These are phyloP conservation scores for Phlebiopsis gigantea DNA, from an alignment of 768 basidiomycete genomes.

Conservation along the genomic window DNA sequence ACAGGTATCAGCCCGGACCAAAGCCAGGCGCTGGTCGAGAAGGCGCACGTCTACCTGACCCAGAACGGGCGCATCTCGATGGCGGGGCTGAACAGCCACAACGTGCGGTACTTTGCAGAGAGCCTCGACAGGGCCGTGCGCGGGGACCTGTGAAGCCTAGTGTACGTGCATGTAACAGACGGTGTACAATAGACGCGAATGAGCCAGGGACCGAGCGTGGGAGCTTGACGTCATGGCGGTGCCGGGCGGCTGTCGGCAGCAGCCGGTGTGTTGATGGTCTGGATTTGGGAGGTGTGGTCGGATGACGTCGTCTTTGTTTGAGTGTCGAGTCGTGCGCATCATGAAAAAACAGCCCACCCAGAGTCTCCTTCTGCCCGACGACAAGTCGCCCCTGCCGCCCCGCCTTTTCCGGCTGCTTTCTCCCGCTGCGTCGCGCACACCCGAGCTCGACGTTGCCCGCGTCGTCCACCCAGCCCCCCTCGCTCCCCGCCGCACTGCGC, in stretches of 20 bases:
- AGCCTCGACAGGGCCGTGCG: conserved; percentile 65
- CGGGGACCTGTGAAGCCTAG: conserved; percentile 30
- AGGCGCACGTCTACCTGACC: conserved; percentile 83
- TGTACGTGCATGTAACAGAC: neutral
- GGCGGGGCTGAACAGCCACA: conserved; percentile 82
- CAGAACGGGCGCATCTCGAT: conserved; percentile 88
- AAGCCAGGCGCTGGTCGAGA: conserved; percentile 60
- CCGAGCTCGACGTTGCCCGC: conserved; percentile 12
- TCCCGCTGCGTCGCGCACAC: neutral
- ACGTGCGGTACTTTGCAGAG: conserved; percentile 72
- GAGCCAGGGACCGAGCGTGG: conserved; percentile 10
- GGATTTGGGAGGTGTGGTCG: conserved; percentile 5
- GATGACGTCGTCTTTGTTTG: conserved; percentile 13
- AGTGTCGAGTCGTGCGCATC: conserved; percentile 8
- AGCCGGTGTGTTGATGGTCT: conserved; percentile 1
- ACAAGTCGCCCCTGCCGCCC: neutral
- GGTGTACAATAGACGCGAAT: neutral
- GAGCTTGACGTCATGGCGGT: conserved; percentile 11
- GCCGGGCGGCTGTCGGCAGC: conserved; percentile 5
- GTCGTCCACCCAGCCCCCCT: conserved; percentile 5
- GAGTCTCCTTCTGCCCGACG: conserved; percentile 2
- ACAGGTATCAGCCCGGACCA: conserved; percentile 72
- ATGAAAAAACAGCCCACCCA: conserved; percentile 5
- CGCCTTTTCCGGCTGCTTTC: neutral
- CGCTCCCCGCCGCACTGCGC: conserved; percentile 3